A percentile compares a stretch with the other conserved stretches of the same genome.
phyloP scores from a whole-genome alignment of 495 filamentous ascomycete genomes.

The Neurospora terricola region DNA sequence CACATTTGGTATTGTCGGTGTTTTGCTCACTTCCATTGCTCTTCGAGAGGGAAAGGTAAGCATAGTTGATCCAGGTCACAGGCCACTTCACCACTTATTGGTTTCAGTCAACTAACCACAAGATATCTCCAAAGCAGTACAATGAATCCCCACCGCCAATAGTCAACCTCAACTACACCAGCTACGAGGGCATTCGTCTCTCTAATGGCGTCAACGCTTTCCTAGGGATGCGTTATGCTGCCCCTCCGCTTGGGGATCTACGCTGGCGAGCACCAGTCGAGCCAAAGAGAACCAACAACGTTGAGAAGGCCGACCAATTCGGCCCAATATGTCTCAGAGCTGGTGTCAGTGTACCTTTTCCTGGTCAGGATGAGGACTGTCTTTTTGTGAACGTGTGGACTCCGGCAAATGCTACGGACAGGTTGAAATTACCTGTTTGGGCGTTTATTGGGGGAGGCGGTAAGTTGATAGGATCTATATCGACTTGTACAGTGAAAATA shows the following conservation, averaged over 20 bases:
- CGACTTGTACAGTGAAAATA: neutral
- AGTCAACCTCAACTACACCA: constrained; percentile 35
- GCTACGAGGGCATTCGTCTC: constrained; percentile 24
- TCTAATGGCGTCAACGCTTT: constrained; percentile 28
- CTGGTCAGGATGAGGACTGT: constrained; percentile 55
- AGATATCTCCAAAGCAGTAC: neutral
- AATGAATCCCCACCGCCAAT: neutral
- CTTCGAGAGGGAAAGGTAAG: neutral
- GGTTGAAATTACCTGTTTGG: constrained; percentile 53
- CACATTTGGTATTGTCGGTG: neutral
- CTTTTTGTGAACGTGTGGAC: constrained; percentile 68
- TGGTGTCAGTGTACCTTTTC: constrained; percentile 22
- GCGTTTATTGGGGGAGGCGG: constrained; percentile 71
- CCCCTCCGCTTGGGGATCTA: constrained; percentile 27
- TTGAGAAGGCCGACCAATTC: constrained; percentile 25
- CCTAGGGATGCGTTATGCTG: constrained; percentile 37
- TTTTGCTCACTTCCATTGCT: neutral
- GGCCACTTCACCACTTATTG: neutral
- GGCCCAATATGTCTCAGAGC: constrained; percentile 44
- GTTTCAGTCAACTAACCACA: neutral
- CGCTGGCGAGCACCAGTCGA: constrained; percentile 32
- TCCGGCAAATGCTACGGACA: constrained; percentile 40
- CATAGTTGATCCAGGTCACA: neutral
- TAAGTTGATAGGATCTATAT: constrained; percentile 2
- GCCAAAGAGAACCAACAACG: constrained; percentile 11